Base-by-base conservation (phyloP, 441 rosid species). In the Geranium incanum region DNA sequence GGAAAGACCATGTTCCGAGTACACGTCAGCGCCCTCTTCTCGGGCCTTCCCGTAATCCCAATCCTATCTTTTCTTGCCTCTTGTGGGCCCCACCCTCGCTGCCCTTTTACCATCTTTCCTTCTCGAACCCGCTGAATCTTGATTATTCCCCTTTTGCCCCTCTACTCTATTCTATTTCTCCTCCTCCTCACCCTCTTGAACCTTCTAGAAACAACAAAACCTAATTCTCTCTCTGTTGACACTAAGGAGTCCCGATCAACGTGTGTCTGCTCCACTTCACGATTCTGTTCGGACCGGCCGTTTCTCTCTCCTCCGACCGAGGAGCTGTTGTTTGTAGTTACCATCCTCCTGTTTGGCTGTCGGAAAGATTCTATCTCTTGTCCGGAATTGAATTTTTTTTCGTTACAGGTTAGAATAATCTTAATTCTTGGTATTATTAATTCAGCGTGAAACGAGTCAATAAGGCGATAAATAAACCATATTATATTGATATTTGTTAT, bases 71-170 rank as follows among this genome's bases (percentile, higher is more conserved):
- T 59, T 12, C 18, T 62, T 33, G 18, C 50, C 62, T 7, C 5
- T 3, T 4, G 77, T 75, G 84, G 86, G 71, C 48, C 86, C 84
- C 68, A 66, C 70, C 0, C 4, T 15, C 0, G 33, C 76, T 72
- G 5, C 19, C 75, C 16, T 67, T 77, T 80, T n/a, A 7, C 15
- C 38, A 28, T 60, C 15, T 38, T 66, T 81, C 81, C 85, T 85
- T 89, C 89, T 81, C 79, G 86, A 85, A 85, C 79, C 72, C 83
- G 55, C 89, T 72, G 2, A 11, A 9, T 28, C 33, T 28, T 2
- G 33, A 28, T 28, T 60, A 76, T 77, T 78, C 79, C 72, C 78
- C 57, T 69, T 75, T 48, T 57, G 62, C 41, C 70, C 67, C 71
- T 78, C 83, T 81, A 69, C 83, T 78, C 84, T 77, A 74, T 81